A percentile compares a stretch with the other conserved stretches of the same genome.
These are phyloP conservation scores for Plasmodium gallinaceum DNA, from an alignment of 169 alveolate genomes.

Conservation along the genomic window DNA sequence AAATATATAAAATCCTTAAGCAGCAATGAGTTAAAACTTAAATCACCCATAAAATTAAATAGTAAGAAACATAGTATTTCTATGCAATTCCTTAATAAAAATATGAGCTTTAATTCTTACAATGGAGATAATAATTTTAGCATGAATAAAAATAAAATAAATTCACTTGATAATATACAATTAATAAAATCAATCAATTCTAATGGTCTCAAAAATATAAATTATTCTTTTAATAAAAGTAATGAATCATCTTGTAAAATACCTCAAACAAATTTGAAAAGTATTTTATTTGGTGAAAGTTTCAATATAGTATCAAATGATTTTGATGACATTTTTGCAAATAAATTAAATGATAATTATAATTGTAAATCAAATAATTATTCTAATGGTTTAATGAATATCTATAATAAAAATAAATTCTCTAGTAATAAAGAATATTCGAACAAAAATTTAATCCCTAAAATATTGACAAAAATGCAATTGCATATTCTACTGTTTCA, in stretches of 20 bases:
- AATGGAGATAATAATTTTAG: slow-evolving; percentile 2
- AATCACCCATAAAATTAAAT: slow-evolving; percentile 16
- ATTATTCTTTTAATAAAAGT: neutral
- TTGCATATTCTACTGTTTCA: slow-evolving; percentile 60
- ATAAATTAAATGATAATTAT: slow-evolving; percentile 11
- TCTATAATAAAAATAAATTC: neutral
- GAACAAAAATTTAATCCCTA: slow-evolving; percentile 20
- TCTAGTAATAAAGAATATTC: slow-evolving; percentile 1
- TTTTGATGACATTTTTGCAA: neutral
- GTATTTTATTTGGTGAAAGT: slow-evolving; percentile 13
- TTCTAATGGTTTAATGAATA: neutral
- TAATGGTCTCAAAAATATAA: slow-evolving; percentile 9
- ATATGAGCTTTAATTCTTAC: neutral
- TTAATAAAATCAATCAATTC: slow-evolving; percentile 9
- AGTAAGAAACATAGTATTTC: slow-evolving; percentile 21
- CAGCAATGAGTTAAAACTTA: slow-evolving; percentile 16
- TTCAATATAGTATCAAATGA: neutral
- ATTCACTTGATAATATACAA: slow-evolving; percentile 19
- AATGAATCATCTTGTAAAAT: neutral
- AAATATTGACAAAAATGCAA: slow-evolving; percentile 51
- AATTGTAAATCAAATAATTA: neutral
- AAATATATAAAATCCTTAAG: slow-evolving; percentile 17
- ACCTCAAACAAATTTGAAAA: slow-evolving; percentile 30
- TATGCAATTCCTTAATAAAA: slow-evolving; percentile 1
- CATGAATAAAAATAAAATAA: slow-evolving; percentile 6